Conservation (phyloP, 305 asterid species). For the Fraxinus velutina region DNA sequence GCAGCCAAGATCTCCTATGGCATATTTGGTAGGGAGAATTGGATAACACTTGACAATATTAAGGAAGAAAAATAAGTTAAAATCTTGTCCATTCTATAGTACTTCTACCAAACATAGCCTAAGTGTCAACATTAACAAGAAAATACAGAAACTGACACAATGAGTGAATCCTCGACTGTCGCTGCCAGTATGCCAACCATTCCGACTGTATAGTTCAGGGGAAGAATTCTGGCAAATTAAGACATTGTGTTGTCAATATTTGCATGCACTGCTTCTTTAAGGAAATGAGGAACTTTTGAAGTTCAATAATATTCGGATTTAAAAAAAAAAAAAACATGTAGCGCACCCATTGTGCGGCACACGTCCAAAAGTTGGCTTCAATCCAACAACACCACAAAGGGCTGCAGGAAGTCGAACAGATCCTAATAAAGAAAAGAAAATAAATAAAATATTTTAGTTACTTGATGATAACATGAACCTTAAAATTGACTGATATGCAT, state of each 20-base stretch:
- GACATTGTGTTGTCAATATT: neutral
- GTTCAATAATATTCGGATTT: neutral
- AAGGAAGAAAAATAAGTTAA: neutral
- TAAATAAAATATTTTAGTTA: neutral
- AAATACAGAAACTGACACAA: slow-evolving; percentile 50
- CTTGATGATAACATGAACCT: neutral
- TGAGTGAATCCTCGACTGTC: slow-evolving; percentile 79
- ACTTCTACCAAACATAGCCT: neutral
- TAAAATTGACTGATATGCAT: neutral
- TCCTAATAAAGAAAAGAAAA: slow-evolving; percentile 41
- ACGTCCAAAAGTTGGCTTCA: slow-evolving; percentile 80
- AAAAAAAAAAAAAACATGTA: neutral
- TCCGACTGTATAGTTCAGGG: slow-evolving; percentile 83
- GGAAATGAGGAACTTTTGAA: neutral
- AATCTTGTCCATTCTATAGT: neutral
- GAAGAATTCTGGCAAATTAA: slow-evolving; percentile 60
- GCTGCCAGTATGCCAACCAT: slow-evolving; percentile 89
- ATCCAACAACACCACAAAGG: slow-evolving; percentile 92
- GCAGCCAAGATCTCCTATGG: neutral
- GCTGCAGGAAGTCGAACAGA: slow-evolving; percentile 95
- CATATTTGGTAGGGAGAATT: neutral
- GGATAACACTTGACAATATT: neutral
- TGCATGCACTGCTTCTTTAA: neutral
- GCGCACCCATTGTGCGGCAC: slow-evolving; percentile 69
- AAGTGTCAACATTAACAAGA: neutral